A percentile compares a stretch with the other conserved stretches of the same genome.
These are phyloP conservation scores for Fusarium sp. DNA, from an alignment of 2,329 filamentous ascomycete genomes.

Conservation along the genomic window DNA sequence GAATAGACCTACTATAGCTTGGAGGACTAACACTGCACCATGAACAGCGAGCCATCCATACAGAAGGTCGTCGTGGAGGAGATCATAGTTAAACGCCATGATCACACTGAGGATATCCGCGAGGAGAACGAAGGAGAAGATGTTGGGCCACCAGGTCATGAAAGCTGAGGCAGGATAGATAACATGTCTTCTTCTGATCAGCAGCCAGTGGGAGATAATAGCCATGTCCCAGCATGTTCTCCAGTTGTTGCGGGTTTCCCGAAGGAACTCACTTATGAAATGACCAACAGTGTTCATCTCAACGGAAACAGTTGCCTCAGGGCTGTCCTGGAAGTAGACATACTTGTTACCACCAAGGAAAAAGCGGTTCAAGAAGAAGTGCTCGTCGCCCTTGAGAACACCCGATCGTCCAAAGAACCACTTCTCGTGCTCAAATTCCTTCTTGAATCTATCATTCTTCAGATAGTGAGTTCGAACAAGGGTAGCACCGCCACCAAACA, in stretches of 20 bases:
- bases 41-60: not conserved
- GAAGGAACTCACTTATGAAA: constrained; percentile 17
- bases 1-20: not conserved
- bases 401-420: constrained; percentile 20
- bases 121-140: not conserved
- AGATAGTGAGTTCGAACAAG: constrained; percentile 12
- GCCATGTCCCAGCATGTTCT: not conserved
- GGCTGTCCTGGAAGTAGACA: constrained; percentile 20
- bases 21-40: not conserved
- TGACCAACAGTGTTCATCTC: not conserved
- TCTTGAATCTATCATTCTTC: constrained; percentile 3
- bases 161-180: not conserved
- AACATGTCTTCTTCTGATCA: not conserved
- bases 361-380: constrained; percentile 25
- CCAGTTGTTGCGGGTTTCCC: constrained; percentile 6
- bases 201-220: not conserved
- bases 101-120: not conserved
- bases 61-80: not conserved
- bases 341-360: constrained; percentile 9
- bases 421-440: constrained; percentile 18
- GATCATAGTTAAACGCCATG: not conserved
- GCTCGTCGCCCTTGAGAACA: constrained; percentile 20
- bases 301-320: not conserved
- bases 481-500: constrained; percentile 10
- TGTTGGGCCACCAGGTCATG: not conserved